A percentile compares a stretch with the other conserved stretches of the same genome.
These are phyloP conservation scores for Tulasnella sp. DNA, from an alignment of 768 basidiomycete genomes.

Conservation along the genomic window DNA sequence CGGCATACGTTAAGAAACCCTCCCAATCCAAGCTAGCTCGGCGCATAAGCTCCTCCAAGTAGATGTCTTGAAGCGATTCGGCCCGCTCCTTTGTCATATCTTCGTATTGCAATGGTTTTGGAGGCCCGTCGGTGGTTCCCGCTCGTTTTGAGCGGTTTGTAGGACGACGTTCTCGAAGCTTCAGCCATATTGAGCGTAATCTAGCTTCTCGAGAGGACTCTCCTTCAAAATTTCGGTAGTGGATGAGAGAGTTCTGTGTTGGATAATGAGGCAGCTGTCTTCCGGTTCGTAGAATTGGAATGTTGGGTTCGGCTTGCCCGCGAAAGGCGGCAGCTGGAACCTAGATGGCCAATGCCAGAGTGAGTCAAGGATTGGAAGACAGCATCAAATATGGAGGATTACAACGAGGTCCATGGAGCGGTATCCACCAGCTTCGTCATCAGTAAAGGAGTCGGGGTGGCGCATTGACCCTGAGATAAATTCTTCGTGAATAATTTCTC, in stretches of 20 bases:
- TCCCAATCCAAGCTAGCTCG: slow-evolving; percentile 56
- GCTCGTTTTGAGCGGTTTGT: slow-evolving; percentile 40
- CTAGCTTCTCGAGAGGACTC: slow-evolving; percentile 61
- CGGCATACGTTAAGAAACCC: slow-evolving; percentile 73
- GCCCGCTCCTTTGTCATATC: slow-evolving; percentile 58
- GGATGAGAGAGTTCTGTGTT: slow-evolving; percentile 55
- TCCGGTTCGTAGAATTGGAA: slow-evolving; percentile 65
- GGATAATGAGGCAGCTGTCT: slow-evolving; percentile 42
- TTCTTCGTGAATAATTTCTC: too few relatives aligned
- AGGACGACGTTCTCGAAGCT: slow-evolving; percentile 48
- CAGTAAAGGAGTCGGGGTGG: too few relatives aligned
- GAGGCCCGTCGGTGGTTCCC: slow-evolving; percentile 39
- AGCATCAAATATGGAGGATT: too few relatives aligned
- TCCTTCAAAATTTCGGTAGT: too few relatives aligned
- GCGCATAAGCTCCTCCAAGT: slow-evolving; percentile 75
- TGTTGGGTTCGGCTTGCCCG: slow-evolving; percentile 58
- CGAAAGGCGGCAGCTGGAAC: slow-evolving; percentile 47
- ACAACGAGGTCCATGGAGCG: too few relatives aligned
- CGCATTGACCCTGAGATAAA: too few relatives aligned
- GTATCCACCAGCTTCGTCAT: too few relatives aligned
- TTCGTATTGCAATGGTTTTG: slow-evolving; percentile 30
- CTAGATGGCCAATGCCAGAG: too few relatives aligned
- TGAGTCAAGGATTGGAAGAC: too few relatives aligned
- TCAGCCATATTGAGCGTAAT: slow-evolving; percentile 65
- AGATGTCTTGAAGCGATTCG: slow-evolving; percentile 65